A percentile compares a stretch with the other conserved stretches of the same genome.
These are phyloP conservation scores for Neurospora sp. DNA, from an alignment of 495 filamentous ascomycete genomes.

Conservation along the genomic window DNA sequence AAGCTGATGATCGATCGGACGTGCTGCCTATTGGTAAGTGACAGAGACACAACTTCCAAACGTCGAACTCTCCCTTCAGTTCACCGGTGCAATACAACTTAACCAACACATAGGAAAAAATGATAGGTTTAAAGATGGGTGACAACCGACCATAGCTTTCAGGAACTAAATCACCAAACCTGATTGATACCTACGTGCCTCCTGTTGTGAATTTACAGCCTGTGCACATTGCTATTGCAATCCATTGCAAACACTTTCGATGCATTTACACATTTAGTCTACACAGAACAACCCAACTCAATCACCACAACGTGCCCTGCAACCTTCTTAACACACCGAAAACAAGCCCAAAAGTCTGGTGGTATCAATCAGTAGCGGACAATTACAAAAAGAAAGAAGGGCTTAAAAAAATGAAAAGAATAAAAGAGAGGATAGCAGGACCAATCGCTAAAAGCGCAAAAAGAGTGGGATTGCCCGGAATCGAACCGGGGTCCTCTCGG, in stretches of 20 bases:
- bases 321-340: neutral
- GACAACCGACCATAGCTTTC: neutral
- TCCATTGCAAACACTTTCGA: neutral
- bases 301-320: neutral
- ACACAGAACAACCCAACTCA: neutral
- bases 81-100: neutral
- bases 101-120: too few relatives aligned
- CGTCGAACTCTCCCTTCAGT: too few relatives aligned
- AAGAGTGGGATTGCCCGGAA: conserved; percentile 5
- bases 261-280: neutral
- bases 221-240: too few relatives aligned
- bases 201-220: too few relatives aligned
- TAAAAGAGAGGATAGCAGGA: too few relatives aligned
- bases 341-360: too few relatives aligned
- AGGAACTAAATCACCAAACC: neutral
- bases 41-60: neutral
- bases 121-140: too few relatives aligned
- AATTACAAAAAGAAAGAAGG: too few relatives aligned
- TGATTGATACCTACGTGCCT: too few relatives aligned
- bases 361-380: too few relatives aligned
- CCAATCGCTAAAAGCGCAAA: neutral
- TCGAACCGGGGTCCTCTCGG: conserved; percentile 9
- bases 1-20: neutral
- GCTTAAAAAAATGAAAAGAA: neutral
- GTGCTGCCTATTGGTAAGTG: neutral